phyloP scores from a whole-genome alignment of 2,329 filamentous ascomycete genomes.

The Hymenoscyphus fraxineus region DNA sequence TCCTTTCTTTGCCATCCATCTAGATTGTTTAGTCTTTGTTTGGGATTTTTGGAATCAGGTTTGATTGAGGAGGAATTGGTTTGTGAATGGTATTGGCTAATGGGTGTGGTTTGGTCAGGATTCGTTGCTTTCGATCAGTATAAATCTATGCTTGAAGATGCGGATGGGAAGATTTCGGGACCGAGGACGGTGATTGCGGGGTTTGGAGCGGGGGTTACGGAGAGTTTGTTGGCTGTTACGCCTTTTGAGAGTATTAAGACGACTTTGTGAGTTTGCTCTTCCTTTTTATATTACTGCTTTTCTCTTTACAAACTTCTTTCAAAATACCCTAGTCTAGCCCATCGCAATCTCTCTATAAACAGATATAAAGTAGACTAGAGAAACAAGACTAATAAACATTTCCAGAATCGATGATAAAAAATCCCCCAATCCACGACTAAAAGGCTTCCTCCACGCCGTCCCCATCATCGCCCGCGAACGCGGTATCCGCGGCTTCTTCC shows the following conservation, averaged over 20 bases:
- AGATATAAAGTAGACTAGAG: too few relatives aligned
- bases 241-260: constrained; percentile 99
- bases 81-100: too few relatives aligned
- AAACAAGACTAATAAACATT: neutral
- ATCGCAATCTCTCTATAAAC: neutral
- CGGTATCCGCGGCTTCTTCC: constrained; percentile 89
- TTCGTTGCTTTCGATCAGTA: constrained; percentile 97
- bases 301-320: too few relatives aligned
- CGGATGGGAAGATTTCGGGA: constrained; percentile 82
- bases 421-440: constrained; percentile 76
- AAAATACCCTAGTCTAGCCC: neutral
- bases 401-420: constrained; percentile 90
- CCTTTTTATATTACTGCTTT: neutral
- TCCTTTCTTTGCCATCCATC: too few relatives aligned
- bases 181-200: constrained; percentile 89
- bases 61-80: too few relatives aligned
- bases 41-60: too few relatives aligned
- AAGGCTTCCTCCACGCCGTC: constrained; percentile 87
- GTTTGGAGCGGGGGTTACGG: constrained; percentile 91
- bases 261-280: constrained; percentile 57
- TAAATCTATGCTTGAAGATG: constrained; percentile 76
- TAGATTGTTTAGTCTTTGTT: too few relatives aligned
- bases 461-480: constrained; percentile 83
- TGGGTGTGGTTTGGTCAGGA: constrained; percentile 42
- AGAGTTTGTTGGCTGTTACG: constrained; percentile 89